Evolutionary conservation across 306 rosid species (phyloP), one percentile per base, ranked within the genome.

Genomic region (Castanea sativa): DNA sequence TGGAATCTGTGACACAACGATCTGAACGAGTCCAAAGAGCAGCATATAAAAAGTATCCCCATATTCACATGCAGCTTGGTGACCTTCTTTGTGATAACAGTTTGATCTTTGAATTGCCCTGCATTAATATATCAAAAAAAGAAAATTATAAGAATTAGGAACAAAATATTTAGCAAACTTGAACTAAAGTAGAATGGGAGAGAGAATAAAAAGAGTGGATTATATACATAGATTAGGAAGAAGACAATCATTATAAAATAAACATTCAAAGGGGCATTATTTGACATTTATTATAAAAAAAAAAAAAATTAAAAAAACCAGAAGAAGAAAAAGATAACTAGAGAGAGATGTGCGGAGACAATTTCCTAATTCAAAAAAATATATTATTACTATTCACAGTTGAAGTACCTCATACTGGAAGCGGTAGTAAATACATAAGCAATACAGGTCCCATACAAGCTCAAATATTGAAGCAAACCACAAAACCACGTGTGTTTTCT

Each of bases 1-100:
- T 61, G 98, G 97, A 74, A 94, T 92, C 69, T 91, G 93, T 25
- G 97, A 94, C 90, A 91, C 69, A 3, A 92, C 4, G 12, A 92
- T 64, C 85, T 94, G 94, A 45, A 94, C 73, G 67, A 81, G 60
- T 86, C 98, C 98, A 81, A 94, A 94, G 25, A 92, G 11, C 77
- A 92, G 23, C 90, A 92, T 92, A 55, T 84, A 91, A 58, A 78
- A 0, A 23, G 72, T 59, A 67, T 84, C 87, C 7, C 88, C 94
- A 80, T 86, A 91, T 7, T 73, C 19, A 82, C 97, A 94, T 30
- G 92, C 82, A 74, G 93, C 93, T 0, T 89, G 4, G 77, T 94
- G 93, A 55, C 97, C 98, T 84, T 94, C 87, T 69, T 75, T 84
- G 85, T 92, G 97, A 67, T 89, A 92, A 77, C 98, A 94, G 67